These are phyloP conservation scores for Sphaerulina vaccinii DNA, from an alignment of 2,329 filamentous ascomycete genomes.

Conservation along the genomic window DNA sequence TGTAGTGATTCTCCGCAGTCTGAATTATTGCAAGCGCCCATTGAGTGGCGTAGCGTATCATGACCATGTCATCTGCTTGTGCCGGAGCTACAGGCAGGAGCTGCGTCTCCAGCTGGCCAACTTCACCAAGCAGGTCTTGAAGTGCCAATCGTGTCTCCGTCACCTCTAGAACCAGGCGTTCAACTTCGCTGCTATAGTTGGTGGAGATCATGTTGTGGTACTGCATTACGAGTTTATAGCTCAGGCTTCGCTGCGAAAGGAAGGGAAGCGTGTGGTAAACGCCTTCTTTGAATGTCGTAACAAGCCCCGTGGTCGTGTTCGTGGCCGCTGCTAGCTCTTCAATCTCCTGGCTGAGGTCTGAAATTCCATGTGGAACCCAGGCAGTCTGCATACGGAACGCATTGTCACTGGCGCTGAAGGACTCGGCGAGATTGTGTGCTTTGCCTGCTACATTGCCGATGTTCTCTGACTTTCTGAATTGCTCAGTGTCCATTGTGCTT, in stretches of 20 bases:
- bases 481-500: background rate
- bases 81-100: background rate
- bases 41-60: background rate
- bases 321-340: background rate
- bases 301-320: background rate
- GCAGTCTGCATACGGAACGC: conserved; percentile 3
- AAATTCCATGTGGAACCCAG: conserved; percentile 5
- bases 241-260: conserved; percentile 2
- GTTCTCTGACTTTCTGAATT: background rate
- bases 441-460: background rate
- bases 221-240: background rate
- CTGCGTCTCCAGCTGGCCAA: conserved; percentile 10
- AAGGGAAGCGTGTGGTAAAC: conserved; percentile 4
- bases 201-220: conserved; percentile 11
- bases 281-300: background rate
- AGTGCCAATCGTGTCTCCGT: conserved; percentile 2
- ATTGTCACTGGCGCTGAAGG: conserved; percentile 11
- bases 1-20: conserved; percentile 7
- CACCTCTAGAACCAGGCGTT: conserved; percentile 1
- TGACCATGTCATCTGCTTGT: background rate
- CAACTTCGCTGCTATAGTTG: background rate
- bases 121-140: background rate
- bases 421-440: conserved; percentile 7
- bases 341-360: conserved; percentile 1
- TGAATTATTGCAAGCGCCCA: conserved; percentile 11